Conservation (phyloP, 1,139 yeast species). For the Williopsis jadinii region DNA sequence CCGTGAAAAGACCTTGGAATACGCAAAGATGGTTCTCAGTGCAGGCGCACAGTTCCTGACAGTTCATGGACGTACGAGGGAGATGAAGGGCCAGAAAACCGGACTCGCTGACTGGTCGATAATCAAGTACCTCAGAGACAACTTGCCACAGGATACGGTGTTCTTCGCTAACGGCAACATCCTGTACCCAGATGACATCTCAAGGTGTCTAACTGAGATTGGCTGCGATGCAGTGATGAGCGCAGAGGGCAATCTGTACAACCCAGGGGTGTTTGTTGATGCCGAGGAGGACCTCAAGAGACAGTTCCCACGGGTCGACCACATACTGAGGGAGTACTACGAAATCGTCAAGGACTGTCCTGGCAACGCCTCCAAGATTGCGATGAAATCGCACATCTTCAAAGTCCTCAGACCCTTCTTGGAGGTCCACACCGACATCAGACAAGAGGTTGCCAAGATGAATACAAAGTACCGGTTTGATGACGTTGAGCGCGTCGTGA, state of each 20-base stretch:
- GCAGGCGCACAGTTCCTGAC: slow-evolving; percentile 97
- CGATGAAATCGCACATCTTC: slow-evolving; percentile 92
- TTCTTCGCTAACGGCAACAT: slow-evolving; percentile 93
- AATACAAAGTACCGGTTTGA: slow-evolving; percentile 39
- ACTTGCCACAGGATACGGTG: slow-evolving; percentile 76
- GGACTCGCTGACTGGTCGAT: slow-evolving; percentile 94
- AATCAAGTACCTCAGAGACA: slow-evolving; percentile 67
- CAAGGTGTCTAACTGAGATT: slow-evolving; percentile 55
- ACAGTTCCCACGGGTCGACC: slow-evolving; percentile 82
- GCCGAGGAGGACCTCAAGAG: slow-evolving; percentile 41
- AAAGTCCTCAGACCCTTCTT: slow-evolving; percentile 77
- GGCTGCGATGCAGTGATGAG: slow-evolving; percentile 92
- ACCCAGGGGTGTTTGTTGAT: slow-evolving; percentile 75
- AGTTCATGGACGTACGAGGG: slow-evolving; percentile 93
- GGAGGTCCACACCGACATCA: slow-evolving; percentile 63
- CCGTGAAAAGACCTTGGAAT: slow-evolving; percentile 72
- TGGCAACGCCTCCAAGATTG: slow-evolving; percentile 70
- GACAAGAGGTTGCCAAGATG: slow-evolving; percentile 61
- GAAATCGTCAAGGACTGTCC: slow-evolving; percentile 65
- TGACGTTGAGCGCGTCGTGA: slow-evolving; percentile 66
- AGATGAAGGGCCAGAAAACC: slow-evolving; percentile 94
- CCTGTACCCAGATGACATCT: slow-evolving; percentile 73
- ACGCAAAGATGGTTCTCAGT: slow-evolving; percentile 83
- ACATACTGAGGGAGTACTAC: slow-evolving; percentile 75
- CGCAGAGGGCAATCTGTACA: slow-evolving; percentile 91